phyloP scores from a whole-genome alignment of 1,139 yeast genomes.

The Schwanniomyces etchellsii region DNA sequence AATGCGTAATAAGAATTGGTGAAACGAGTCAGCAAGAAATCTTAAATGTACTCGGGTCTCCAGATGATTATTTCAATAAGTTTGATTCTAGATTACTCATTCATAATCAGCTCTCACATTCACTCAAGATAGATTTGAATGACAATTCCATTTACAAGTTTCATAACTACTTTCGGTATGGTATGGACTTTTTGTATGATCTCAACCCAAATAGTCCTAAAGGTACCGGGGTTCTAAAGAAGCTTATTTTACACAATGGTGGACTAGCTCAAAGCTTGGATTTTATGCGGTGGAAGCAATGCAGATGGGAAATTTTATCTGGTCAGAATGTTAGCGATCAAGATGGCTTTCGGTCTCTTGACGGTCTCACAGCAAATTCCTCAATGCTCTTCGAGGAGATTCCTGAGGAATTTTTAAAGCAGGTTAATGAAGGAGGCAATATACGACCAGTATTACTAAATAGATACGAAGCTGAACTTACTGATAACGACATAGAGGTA shows the following conservation, averaged over 20 bases:
- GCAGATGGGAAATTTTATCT: constrained; percentile 30
- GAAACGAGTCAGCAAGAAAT: constrained; percentile 46
- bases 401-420: constrained; percentile 15
- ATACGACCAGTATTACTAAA: constrained; percentile 42
- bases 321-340: constrained; percentile 5
- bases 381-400: constrained; percentile 30
- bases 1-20: constrained; percentile 22
- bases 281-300: constrained; percentile 46
- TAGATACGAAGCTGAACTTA: constrained; percentile 45
- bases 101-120: constrained; percentile 22
- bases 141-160: constrained; percentile 30
- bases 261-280: constrained; percentile 41
- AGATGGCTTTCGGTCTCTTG: constrained; percentile 7
- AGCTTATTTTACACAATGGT: constrained; percentile 47
- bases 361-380: constrained; percentile 16
- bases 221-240: constrained; percentile 27
- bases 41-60: constrained; percentile 46
- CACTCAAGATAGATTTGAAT: constrained; percentile 7
- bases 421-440: constrained; percentile 6
- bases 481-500: constrained; percentile 34
- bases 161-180: constrained; percentile 51
- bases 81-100: constrained; percentile 40
- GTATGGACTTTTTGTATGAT: constrained; percentile 50
- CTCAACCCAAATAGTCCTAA: constrained; percentile 18
- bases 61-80: constrained; percentile 48